A percentile compares a stretch with the other conserved stretches of the same genome.
Evolutionary conservation across 129 eudicot genomes (phyloP).

Genomic region (Tagetes patula): DNA sequence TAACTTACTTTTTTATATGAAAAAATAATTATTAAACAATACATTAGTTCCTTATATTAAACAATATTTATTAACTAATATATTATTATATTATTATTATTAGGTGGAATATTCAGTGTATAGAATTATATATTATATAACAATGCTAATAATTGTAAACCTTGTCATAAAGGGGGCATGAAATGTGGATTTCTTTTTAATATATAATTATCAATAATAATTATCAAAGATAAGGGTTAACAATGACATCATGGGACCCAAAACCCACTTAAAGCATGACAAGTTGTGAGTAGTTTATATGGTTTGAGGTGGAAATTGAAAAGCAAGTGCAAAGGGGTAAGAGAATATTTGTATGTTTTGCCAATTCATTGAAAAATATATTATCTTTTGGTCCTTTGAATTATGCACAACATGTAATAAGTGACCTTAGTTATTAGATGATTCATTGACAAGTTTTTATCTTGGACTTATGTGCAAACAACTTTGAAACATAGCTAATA

Average conservation of each 20-base stretch:
- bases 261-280: slow-evolving; percentile 37
- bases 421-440: neutral
- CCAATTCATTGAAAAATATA: slow-evolving; percentile 17
- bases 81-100: too few relatives aligned
- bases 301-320: slow-evolving; percentile 41
- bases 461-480: slow-evolving; percentile 9
- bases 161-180: slow-evolving; percentile 22
- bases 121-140: too few relatives aligned
- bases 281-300: slow-evolving; percentile 33
- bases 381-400: slow-evolving; percentile 29
- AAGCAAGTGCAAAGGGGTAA: slow-evolving; percentile 32
- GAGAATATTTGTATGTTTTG: slow-evolving; percentile 30
- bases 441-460: slow-evolving; percentile 11
- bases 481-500: slow-evolving; percentile 12
- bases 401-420: slow-evolving; percentile 25
- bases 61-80: too few relatives aligned
- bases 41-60: too few relatives aligned
- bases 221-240: slow-evolving; percentile 36
- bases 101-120: too few relatives aligned
- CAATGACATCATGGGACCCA: slow-evolving; percentile 42
- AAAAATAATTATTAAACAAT: too few relatives aligned
- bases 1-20: too few relatives aligned
- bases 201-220: slow-evolving; percentile 19
- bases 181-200: slow-evolving; percentile 16
- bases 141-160: slow-evolving; percentile 19